These are phyloP conservation scores for Emericellopsis cladophorae DNA, from an alignment of 2,329 filamentous ascomycete genomes.

Conservation along the genomic window DNA sequence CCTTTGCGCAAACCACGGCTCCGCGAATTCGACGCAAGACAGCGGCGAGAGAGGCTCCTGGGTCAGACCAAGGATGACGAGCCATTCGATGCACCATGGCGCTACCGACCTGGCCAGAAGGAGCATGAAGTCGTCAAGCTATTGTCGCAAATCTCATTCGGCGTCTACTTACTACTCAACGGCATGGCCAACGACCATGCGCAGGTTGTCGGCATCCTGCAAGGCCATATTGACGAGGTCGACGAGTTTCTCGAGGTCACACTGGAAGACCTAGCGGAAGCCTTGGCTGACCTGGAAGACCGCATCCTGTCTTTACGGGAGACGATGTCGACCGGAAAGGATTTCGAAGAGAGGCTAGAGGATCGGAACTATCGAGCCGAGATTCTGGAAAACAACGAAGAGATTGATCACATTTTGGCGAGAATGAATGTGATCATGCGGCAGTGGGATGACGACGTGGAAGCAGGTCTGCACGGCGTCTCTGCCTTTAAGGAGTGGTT, in stretches of 20 bases:
- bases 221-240: constrained; percentile 86
- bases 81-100: constrained; percentile 64
- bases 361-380: constrained; percentile 71
- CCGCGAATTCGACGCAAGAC: constrained; percentile 41
- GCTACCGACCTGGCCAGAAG: constrained; percentile 59
- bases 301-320: constrained; percentile 70
- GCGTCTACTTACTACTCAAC: constrained; percentile 76
- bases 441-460: constrained; percentile 66
- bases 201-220: constrained; percentile 79
- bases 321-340: constrained; percentile 67
- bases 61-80: constrained; percentile 56
- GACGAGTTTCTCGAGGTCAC: constrained; percentile 82
- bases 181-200: constrained; percentile 78
- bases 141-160: constrained; percentile 85
- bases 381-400: constrained; percentile 77
- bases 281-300: constrained; percentile 65
- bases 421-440: constrained; percentile 65
- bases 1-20: constrained; percentile 36
- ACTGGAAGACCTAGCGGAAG: constrained; percentile 71
- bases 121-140: constrained; percentile 86
- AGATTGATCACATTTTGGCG: constrained; percentile 80
- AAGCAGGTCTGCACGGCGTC: constrained; percentile 64
- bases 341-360: constrained; percentile 80
- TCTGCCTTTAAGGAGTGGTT: constrained; percentile 69
- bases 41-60: constrained; percentile 53